These are phyloP conservation scores for Colletotrichum sansevieriae DNA, from an alignment of 2,329 filamentous ascomycete genomes.

Conservation along the genomic window DNA sequence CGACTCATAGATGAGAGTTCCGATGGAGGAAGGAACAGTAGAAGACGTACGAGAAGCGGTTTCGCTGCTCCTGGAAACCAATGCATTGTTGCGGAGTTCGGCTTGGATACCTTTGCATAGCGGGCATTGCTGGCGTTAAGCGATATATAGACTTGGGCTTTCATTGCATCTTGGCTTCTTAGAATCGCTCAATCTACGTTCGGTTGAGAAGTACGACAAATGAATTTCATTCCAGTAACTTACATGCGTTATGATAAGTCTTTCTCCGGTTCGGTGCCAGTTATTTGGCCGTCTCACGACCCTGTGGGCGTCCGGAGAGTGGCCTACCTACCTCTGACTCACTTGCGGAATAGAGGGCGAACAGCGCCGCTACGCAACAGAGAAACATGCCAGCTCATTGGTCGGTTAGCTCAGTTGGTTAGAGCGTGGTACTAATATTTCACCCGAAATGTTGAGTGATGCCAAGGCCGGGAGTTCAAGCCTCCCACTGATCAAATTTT, in stretches of 20 bases:
- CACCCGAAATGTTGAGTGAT: conserved; percentile 28
- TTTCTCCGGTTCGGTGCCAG: no score
- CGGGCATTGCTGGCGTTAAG: conserved; percentile 10
- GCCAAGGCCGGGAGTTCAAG: conserved; percentile 42
- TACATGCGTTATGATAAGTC: no score
- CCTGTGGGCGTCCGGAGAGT: neutral
- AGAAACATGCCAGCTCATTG: conserved; percentile 2
- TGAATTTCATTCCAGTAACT: neutral
- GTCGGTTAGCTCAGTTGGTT: conserved; percentile 42
- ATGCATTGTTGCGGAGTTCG: neutral
- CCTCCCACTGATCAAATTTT: conserved; percentile 39
- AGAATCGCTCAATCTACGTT: neutral
- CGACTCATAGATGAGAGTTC: conserved; percentile 60
- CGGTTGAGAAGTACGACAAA: no score
- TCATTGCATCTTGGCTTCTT: neutral
- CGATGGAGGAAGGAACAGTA: neutral
- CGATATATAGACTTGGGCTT: neutral
- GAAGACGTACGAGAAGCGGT: neutral
- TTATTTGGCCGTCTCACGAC: no score
- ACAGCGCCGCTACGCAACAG: rapidly evolving
- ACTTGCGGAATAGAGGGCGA: neutral
- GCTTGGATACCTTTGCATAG: neutral
- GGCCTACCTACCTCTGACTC: neutral
- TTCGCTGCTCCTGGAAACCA: neutral
- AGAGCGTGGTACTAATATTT: conserved; percentile 42